phyloP scores from a whole-genome alignment of 2,329 filamentous ascomycete species.

The Acrodontium crateriforme region DNA sequence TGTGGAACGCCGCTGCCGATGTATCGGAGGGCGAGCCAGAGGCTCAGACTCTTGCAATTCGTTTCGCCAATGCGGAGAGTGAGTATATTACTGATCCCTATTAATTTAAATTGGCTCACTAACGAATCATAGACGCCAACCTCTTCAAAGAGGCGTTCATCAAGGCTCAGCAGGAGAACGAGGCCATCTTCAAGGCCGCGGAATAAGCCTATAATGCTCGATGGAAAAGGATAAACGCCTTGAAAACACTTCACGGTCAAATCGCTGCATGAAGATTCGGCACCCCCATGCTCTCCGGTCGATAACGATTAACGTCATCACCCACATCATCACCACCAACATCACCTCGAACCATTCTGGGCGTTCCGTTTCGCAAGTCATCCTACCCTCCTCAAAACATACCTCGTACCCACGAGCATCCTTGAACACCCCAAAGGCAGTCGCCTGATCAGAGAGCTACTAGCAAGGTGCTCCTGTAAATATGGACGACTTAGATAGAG shows the following conservation, averaged over 20 bases:
- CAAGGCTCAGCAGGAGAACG: slow-evolving; percentile 93
- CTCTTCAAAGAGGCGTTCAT: slow-evolving; percentile 95
- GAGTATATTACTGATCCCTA: slow-evolving; percentile 27
- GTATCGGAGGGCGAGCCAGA: slow-evolving; percentile 97
- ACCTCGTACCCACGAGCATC: neutral
- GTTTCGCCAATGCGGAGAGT: slow-evolving; percentile 97
- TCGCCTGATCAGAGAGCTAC: too few relatives aligned
- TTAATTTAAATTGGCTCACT: slow-evolving; percentile 3
- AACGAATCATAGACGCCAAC: slow-evolving; percentile 60
- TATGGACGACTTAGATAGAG: too few relatives aligned
- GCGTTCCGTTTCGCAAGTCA: slow-evolving; percentile 5
- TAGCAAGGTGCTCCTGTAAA: too few relatives aligned
- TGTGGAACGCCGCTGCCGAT: slow-evolving; percentile 96
- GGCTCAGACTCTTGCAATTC: slow-evolving; percentile 88
- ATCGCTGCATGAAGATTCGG: too few relatives aligned
- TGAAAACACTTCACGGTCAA: too few relatives aligned
- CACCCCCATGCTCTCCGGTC: too few relatives aligned
- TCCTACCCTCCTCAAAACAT: slow-evolving; percentile 2
- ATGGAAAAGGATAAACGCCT: neutral
- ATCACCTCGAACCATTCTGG: slow-evolving; percentile 5
- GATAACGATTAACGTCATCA: too few relatives aligned
- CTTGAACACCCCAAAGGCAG: neutral
- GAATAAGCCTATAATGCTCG: too few relatives aligned
- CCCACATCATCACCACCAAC: neutral
- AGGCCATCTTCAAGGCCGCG: slow-evolving; percentile 54